phyloP scores from a whole-genome alignment of 2,329 filamentous ascomycete species.

The Aspergillus sp. region DNA sequence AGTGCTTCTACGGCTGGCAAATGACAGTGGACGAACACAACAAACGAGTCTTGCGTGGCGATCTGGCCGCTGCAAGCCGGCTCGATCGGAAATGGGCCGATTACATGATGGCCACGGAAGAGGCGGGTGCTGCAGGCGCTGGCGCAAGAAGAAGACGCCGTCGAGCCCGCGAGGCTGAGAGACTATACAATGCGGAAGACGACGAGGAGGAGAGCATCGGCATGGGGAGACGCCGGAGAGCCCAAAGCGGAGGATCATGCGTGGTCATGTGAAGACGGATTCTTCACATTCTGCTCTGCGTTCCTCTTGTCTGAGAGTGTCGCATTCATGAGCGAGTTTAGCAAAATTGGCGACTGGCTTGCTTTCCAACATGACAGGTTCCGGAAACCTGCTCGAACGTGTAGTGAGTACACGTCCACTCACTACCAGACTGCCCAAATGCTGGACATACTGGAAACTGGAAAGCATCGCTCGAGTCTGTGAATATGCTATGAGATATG shows the following conservation, averaged over 20 bases:
- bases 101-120: slow-evolving; percentile 89
- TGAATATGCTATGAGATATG: slow-evolving; percentile 12
- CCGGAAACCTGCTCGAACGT: slow-evolving; percentile 10
- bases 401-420: neutral
- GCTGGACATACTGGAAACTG: slow-evolving; percentile 14
- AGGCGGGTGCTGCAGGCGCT: slow-evolving; percentile 62
- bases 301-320: slow-evolving; percentile 1
- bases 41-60: slow-evolving; percentile 76
- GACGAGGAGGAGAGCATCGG: slow-evolving; percentile 57
- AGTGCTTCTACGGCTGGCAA: slow-evolving; percentile 95
- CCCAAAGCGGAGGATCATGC: slow-evolving; percentile 61
- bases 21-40: slow-evolving; percentile 92
- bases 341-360: neutral
- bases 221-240: slow-evolving; percentile 56
- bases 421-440: neutral
- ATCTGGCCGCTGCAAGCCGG: slow-evolving; percentile 70
- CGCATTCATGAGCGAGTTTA: neutral
- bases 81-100: slow-evolving; percentile 90
- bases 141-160: slow-evolving; percentile 70
- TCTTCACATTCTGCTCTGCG: neutral
- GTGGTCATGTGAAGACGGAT: slow-evolving; percentile 58
- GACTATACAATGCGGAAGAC: slow-evolving; percentile 77
- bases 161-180: slow-evolving; percentile 76
- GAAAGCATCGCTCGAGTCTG: neutral
- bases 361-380: slow-evolving; percentile 7